Percentiles rank a stretch among this genome's conserved stretches.
These are phyloP conservation scores for Tricholomella constricta DNA, from an alignment of 768 basidiomycete species.

Conservation along the genomic window DNA sequence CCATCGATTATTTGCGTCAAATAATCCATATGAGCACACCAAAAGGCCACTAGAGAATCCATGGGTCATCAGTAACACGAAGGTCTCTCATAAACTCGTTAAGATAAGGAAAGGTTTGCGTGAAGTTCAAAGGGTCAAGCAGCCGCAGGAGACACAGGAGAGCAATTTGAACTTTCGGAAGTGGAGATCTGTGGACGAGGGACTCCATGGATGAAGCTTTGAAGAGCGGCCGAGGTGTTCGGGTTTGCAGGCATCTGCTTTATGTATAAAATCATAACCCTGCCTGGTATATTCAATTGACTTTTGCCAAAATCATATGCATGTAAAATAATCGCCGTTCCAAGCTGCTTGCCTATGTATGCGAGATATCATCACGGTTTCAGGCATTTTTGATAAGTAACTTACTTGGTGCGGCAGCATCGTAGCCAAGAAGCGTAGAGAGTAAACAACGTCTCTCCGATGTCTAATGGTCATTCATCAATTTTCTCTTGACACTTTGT, in stretches of 20 bases:
- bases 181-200: neutral
- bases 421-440: too few species aligned
- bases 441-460: neutral
- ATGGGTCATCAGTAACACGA: slow-evolving; percentile 53
- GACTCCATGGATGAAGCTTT: slow-evolving; percentile 5
- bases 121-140: slow-evolving; percentile 61
- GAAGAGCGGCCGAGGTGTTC: neutral
- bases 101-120: slow-evolving; percentile 69
- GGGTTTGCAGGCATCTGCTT: neutral
- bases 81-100: slow-evolving; percentile 64
- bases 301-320: too few species aligned
- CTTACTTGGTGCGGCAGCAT: too few species aligned
- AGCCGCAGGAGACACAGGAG: slow-evolving; percentile 55
- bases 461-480: neutral
- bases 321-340: too few species aligned
- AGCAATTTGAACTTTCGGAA: slow-evolving; percentile 43
- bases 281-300: too few species aligned
- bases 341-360: too few species aligned
- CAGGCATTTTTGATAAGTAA: too few species aligned
- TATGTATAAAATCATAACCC: neutral
- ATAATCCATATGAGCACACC: slow-evolving; percentile 34
- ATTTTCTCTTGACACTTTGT: neutral
- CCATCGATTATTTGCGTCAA: neutral
- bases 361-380: too few species aligned
- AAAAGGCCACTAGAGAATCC: slow-evolving; percentile 70